Evolutionary conservation across 1,284 basidiomycete species (phyloP).

Genomic region (Chalciporus piperatoides): DNA sequence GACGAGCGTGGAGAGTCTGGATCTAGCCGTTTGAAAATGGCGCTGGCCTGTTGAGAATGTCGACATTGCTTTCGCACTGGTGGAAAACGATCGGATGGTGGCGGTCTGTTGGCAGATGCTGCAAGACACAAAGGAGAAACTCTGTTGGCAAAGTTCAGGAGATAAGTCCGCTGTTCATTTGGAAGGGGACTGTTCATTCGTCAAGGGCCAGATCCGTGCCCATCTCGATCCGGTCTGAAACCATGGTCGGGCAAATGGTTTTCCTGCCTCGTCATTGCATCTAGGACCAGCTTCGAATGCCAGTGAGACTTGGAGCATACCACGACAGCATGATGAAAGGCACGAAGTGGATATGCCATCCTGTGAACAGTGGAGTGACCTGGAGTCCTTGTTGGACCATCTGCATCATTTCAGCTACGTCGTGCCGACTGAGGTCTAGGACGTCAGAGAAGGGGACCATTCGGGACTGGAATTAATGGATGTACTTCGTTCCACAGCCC

Average conservation of each 20-base stretch:
- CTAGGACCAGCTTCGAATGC: background rate
- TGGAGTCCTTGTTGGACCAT: too few species aligned
- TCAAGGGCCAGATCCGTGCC: slow-evolving; percentile 5
- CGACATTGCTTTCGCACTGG: slow-evolving; percentile 16
- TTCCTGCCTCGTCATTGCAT: slow-evolving; percentile 4
- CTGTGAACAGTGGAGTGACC: slow-evolving; percentile 13
- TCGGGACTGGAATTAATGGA: background rate
- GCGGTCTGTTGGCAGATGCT: slow-evolving; percentile 7
- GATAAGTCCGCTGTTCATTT: slow-evolving; percentile 20
- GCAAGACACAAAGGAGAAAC: slow-evolving; percentile 13
- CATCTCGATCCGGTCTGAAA: slow-evolving; percentile 21
- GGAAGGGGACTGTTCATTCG: slow-evolving; percentile 15
- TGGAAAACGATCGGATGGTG: slow-evolving; percentile 3
- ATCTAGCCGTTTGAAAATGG: slow-evolving; percentile 4
- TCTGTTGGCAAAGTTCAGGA: background rate
- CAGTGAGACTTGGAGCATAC: background rate
- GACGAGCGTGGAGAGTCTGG: slow-evolving; percentile 18
- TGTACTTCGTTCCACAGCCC: background rate
- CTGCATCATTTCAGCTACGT: background rate
- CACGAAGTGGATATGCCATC: slow-evolving; percentile 8
- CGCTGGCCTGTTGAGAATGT: background rate
- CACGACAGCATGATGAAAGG: background rate
- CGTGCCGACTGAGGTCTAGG: background rate
- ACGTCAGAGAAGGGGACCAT: background rate
- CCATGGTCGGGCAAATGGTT: background rate